A percentile compares a stretch with the other conserved stretches of the same genome.
Conservation (phyloP, 2,329 filamentous ascomycete species). For the Akanthomyces lecanii region DNA sequence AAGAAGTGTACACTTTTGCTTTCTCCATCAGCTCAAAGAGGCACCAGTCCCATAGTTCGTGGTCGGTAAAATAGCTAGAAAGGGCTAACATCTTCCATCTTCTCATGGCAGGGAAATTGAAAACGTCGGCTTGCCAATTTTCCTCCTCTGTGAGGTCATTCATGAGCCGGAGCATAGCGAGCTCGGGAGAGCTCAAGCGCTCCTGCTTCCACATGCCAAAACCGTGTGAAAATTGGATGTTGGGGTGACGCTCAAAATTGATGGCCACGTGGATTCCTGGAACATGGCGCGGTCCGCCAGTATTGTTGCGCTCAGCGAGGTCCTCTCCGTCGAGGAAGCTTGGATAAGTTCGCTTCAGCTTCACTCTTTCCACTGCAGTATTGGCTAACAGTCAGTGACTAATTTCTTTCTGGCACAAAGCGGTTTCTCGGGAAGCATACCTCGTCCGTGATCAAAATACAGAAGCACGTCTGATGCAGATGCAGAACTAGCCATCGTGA, state of each 20-base stretch:
- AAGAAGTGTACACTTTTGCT: neutral
- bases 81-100: neutral
- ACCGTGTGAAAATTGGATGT: neutral
- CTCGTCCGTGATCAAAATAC: too few species aligned
- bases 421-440: too few species aligned
- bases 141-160: neutral
- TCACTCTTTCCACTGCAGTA: too few species aligned
- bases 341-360: too few species aligned
- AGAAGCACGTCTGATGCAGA: too few species aligned
- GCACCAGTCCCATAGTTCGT: neutral
- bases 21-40: conserved; percentile 1
- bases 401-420: too few species aligned
- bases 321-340: neutral
- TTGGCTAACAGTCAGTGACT: too few species aligned
- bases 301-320: neutral
- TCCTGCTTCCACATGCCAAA: conserved; percentile 2
- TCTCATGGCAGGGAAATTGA: neutral
- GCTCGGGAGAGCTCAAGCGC: neutral
- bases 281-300: conserved; percentile 1
- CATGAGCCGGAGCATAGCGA: neutral
- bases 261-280: neutral
- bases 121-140: neutral
- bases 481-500: too few species aligned
- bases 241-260: neutral
- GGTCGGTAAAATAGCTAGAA: neutral